Evolutionary conservation across 2,329 filamentous ascomycete species (phyloP), one percentile per base, ranked within the genome.

Genomic region (Cercospora sesami): DNA sequence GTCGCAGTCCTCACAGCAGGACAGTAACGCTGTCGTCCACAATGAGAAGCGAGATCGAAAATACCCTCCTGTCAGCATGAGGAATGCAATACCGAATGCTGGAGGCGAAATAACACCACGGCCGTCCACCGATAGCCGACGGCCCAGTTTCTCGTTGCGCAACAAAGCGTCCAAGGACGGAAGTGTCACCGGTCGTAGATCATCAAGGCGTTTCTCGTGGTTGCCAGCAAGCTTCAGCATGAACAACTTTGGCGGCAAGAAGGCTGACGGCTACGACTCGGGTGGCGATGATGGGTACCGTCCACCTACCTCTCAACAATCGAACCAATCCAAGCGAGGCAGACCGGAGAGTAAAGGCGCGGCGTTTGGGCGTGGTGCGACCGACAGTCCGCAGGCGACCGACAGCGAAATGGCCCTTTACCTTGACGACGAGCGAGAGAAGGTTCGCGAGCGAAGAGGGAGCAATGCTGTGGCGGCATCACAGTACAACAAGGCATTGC

Each of bases 51-150:
- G 89, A 70, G 82, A 86, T 63, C 89, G 88, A 78, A 90, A 87
- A 71, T 96, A 97, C 76, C 94, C 94, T 65, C 94, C 94, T 4
- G 91, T 94, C 59, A 97, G 93, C 82, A 96, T 97, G 93, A 87
- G 90, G 69, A 90, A 90, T 70, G 84, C 88, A 1, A 87, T 91
- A 79, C 83, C 87, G 5, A 85, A 85, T 59, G 84, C 83, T 36
- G 69, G 67, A 33, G 69, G 71, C 30, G 87, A 88, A 45, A 80
- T 88, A 85, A 82, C 81, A 57, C 78, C 81, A 26, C 77, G 83
- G 55, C 80, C 79, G 36, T 85, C 83, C n/a, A 82, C 77, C 45
- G 84, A 85, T 3, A 79, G 79, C 55, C 79, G 83, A 23, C 79
- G 83, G 53, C 81, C 83, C 9, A 85, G 83, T 5, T 85, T 85